Conservation (phyloP, 1,139 yeast genomes). For the Yamadazyma dendronema region DNA sequence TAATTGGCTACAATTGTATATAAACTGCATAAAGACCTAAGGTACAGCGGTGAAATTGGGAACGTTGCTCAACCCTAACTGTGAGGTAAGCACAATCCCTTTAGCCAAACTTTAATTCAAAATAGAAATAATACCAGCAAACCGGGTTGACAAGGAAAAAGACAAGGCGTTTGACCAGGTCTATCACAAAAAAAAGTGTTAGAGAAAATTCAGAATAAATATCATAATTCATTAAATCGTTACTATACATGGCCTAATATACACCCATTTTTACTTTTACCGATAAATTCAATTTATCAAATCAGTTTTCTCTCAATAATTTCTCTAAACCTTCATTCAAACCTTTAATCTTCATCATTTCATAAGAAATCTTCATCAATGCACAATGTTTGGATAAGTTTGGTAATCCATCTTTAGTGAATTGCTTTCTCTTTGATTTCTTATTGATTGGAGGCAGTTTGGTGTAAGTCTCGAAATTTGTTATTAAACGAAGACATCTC, state of each 20-base stretch:
- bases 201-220: neutral
- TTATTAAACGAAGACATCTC: constrained; percentile 41
- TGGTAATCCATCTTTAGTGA: constrained; percentile 48
- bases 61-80: no score
- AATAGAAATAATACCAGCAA: no score
- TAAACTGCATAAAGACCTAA: no score
- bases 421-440: constrained; percentile 41
- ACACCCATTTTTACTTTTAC: neutral
- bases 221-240: constrained; percentile 5
- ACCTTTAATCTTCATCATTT: constrained; percentile 34
- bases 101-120: neutral
- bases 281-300: neutral
- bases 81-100: no score
- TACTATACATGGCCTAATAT: constrained; percentile 2
- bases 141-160: no score
- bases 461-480: constrained; percentile 42
- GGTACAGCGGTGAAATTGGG: no score
- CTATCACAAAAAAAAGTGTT: no score
- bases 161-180: no score
- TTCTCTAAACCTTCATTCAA: constrained; percentile 34
- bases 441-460: constrained; percentile 28
- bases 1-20: neutral
- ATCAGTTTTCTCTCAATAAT: constrained; percentile 4
- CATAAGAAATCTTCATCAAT: constrained; percentile 41
- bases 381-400: constrained; percentile 48